These are phyloP conservation scores for Fusarium sp. DNA, from an alignment of 2,329 filamentous ascomycete genomes.

Conservation along the genomic window DNA sequence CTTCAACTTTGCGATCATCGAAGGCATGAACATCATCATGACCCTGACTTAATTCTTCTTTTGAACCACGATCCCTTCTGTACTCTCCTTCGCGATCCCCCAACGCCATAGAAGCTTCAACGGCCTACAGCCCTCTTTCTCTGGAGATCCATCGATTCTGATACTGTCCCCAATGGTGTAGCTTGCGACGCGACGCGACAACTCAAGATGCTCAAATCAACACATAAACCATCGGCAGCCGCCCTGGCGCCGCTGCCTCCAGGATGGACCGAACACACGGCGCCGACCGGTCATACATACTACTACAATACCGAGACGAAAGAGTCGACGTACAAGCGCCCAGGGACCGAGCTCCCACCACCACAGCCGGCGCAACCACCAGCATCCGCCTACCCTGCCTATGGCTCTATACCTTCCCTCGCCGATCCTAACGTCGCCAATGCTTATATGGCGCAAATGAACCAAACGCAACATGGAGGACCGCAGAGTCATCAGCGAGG, in stretches of 20 bases:
- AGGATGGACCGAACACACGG: constrained; percentile 94
- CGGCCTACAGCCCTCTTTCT: background rate
- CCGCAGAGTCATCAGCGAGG: constrained; percentile 47
- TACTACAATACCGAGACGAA: constrained; percentile 88
- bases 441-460: constrained; percentile 69
- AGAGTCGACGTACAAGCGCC: constrained; percentile 87
- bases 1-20: background rate
- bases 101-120: no score
- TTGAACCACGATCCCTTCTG: background rate
- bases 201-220: constrained; percentile 77
- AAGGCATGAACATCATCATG: background rate
- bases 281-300: constrained; percentile 87
- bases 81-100: background rate
- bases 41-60: background rate
- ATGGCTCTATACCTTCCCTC: constrained; percentile 52
- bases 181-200: constrained; percentile 9
- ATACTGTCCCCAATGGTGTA: constrained; percentile 25
- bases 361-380: constrained; percentile 42
- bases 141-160: no score
- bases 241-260: constrained; percentile 72
- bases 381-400: constrained; percentile 47
- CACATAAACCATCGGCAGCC: constrained; percentile 71
- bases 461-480: constrained; percentile 55
- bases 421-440: constrained; percentile 69
- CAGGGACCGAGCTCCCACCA: constrained; percentile 54